These are phyloP conservation scores for Candida parachauliodes DNA, from an alignment of 805 yeast genomes.

Conservation along the genomic window DNA sequence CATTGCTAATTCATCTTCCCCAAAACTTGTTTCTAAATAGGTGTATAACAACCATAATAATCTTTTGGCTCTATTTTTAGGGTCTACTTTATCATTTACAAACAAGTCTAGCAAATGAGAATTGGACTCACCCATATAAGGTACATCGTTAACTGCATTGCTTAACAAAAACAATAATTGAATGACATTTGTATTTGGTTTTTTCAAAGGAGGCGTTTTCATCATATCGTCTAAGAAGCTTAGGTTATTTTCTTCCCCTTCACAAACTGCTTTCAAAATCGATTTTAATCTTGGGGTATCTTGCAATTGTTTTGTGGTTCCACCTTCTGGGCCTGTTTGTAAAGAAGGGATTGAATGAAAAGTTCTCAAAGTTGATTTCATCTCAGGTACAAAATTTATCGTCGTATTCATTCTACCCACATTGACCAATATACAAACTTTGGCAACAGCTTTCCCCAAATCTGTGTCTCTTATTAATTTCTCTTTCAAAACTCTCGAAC, in stretches of 20 bases:
- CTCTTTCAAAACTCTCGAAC: conserved; percentile 79
- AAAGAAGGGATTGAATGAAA: conserved; percentile 91
- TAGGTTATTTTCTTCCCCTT: conserved; percentile 50
- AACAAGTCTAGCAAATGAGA: conserved; percentile 70
- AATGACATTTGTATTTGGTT: conserved; percentile 59
- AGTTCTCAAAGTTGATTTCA: conserved; percentile 90
- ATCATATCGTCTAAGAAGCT: conserved; percentile 47
- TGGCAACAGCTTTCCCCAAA: conserved; percentile 66
- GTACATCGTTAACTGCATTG: conserved; percentile 55
- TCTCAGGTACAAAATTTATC: conserved; percentile 88
- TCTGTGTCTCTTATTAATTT: conserved; percentile 61
- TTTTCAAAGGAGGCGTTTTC: conserved; percentile 23
- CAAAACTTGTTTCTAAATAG: conserved; percentile 69
- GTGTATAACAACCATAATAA: conserved; percentile 82
- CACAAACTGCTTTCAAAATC: conserved; percentile 83
- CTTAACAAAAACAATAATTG: conserved; percentile 73
- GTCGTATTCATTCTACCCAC: conserved; percentile 95
- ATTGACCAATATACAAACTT: conserved; percentile 83
- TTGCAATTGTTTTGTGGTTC: conserved; percentile 67
- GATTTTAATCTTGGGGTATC: conserved; percentile 93
- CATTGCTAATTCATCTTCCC: conserved; percentile 42
- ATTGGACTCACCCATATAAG: conserved; percentile 25
- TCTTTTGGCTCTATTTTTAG: conserved; percentile 63
- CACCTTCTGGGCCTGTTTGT: conserved; percentile 60
- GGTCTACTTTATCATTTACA: conserved; percentile 56